These are phyloP conservation scores for Aureobasidium vineae DNA, from an alignment of 2,329 filamentous ascomycete genomes.

Conservation along the genomic window DNA sequence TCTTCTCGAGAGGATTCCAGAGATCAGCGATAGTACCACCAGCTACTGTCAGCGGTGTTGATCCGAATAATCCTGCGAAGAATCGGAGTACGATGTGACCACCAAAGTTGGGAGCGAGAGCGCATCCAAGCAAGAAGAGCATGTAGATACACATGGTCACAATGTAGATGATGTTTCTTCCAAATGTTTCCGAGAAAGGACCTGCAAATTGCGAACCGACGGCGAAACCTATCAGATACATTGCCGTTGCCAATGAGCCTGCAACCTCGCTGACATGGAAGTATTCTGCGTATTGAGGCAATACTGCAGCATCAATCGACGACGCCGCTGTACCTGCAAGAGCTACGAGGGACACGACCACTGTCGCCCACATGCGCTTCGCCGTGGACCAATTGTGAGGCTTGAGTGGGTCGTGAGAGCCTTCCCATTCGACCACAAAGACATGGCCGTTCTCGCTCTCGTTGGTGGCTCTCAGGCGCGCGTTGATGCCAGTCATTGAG, in stretches of 20 bases:
- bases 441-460: constrained; percentile 26
- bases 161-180: constrained; percentile 33
- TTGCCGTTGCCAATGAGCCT: constrained; percentile 18
- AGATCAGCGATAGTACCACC: constrained; percentile 35
- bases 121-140: constrained; percentile 22
- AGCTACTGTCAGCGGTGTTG: constrained; percentile 32
- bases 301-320: constrained; percentile 24
- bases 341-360: constrained; percentile 24
- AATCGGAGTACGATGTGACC: constrained; percentile 34
- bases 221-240: constrained; percentile 44
- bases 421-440: constrained; percentile 27
- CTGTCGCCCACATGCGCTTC: constrained; percentile 25
- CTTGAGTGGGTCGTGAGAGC: constrained; percentile 22
- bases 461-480: constrained; percentile 24
- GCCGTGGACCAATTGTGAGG: constrained; percentile 24
- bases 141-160: constrained; percentile 29
- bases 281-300: constrained; percentile 26
- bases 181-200: constrained; percentile 45
- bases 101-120: constrained; percentile 31
- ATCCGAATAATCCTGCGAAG: constrained; percentile 33
- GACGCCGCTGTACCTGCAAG: constrained; percentile 26
- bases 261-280: constrained; percentile 22
- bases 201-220: constrained; percentile 42
- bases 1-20: constrained; percentile 32
- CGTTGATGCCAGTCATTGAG: constrained; percentile 25